Percentiles rank a stretch among this genome's conserved stretches.
These are phyloP conservation scores for Podosphaera xanthii DNA, from an alignment of 2,329 filamentous ascomycete genomes.

Conservation along the genomic window DNA sequence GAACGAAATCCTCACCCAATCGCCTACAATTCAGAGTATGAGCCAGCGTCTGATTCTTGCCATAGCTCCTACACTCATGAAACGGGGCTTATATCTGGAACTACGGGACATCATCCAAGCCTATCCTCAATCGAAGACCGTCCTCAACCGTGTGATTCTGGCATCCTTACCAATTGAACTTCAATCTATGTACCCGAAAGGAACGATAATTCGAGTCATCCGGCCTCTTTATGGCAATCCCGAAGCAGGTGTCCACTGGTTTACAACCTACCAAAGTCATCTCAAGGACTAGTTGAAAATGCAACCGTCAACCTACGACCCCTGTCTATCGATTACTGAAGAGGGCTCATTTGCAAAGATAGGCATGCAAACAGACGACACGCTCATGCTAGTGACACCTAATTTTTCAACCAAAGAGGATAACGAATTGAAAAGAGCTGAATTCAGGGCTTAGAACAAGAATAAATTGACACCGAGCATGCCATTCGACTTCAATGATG, in stretches of 20 bases:
- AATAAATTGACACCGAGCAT: not conserved
- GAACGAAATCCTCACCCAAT: constrained; percentile 3
- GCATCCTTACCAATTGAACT: not conserved
- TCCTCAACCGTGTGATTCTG: not conserved
- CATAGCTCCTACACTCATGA: not conserved
- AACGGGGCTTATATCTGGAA: not conserved
- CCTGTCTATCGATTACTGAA: not conserved
- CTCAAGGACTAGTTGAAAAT: not conserved
- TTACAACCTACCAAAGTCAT: not conserved
- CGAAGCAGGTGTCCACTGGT: not conserved
- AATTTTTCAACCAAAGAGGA: not conserved
- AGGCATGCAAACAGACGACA: constrained; percentile 1
- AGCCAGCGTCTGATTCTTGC: constrained; percentile 2
- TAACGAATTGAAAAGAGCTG: not conserved
- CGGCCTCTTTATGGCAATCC: constrained; percentile 1
- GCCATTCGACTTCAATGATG: not conserved
- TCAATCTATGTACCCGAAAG: not conserved
- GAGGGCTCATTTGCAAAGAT: not conserved
- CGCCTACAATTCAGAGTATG: constrained; percentile 2
- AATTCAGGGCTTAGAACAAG: not conserved
- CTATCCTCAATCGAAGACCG: not conserved
- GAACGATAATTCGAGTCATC: not conserved
- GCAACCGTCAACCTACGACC: constrained; percentile 1
- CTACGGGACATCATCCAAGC: constrained; percentile 1
- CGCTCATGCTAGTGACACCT: not conserved